Evolutionary conservation across 169 alveolate species (phyloP).

Genomic region (Eimeria brunetti): DNA sequence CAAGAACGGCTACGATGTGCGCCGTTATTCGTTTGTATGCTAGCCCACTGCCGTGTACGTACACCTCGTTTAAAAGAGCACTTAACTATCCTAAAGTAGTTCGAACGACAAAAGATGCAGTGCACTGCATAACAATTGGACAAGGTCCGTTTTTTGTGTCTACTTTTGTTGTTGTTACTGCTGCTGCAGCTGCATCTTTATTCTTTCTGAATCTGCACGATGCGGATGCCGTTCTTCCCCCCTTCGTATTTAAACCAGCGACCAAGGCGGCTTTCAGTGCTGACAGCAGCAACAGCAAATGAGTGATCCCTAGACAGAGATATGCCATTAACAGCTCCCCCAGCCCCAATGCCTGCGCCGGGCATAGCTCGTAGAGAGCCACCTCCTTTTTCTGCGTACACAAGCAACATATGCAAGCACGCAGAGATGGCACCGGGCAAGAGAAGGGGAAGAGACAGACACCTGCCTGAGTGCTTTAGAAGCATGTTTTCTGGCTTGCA

Average conservation of each 20-base stretch:
- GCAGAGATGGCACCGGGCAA: too few species aligned
- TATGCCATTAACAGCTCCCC: slow-evolving; percentile 21
- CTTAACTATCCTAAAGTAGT: background rate
- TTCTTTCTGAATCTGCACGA: background rate
- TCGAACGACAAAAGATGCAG: too few species aligned
- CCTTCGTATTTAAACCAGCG: slow-evolving; percentile 7
- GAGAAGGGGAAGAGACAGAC: background rate
- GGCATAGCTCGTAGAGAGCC: background rate
- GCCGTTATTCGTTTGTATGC: background rate
- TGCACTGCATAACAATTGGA: too few species aligned
- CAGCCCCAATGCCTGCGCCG: background rate
- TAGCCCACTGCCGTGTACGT: background rate
- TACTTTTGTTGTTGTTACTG: background rate
- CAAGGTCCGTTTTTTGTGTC: too few species aligned
- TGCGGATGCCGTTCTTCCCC: slow-evolving; percentile 47
- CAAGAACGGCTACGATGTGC: background rate
- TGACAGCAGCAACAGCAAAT: slow-evolving; percentile 58
- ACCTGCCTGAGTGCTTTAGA: background rate
- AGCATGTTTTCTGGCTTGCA: too few species aligned
- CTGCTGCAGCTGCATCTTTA: background rate
- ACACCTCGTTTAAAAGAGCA: background rate
- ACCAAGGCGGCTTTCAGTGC: slow-evolving; percentile 69
- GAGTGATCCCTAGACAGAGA: slow-evolving; percentile 1
- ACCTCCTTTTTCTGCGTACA: slow-evolving; percentile 28
- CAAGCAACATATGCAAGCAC: background rate